These are phyloP conservation scores for Hypoxylon trugodes DNA, from an alignment of 495 filamentous ascomycete genomes.

Conservation along the genomic window DNA sequence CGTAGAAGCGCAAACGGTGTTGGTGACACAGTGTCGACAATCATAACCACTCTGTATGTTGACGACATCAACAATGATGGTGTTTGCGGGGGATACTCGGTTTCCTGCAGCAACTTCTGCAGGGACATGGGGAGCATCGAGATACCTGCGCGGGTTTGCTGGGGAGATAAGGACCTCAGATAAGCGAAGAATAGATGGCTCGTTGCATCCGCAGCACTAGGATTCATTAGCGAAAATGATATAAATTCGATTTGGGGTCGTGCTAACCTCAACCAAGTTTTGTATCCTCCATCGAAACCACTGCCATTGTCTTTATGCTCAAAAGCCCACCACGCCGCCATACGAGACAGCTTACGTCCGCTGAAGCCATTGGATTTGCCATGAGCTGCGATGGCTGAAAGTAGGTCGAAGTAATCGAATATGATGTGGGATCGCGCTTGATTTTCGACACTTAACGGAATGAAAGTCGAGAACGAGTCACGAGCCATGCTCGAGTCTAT, in stretches of 20 bases:
- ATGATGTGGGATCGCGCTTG: constrained; percentile 87
- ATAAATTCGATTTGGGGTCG: constrained; percentile 13
- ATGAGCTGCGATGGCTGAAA: constrained; percentile 80
- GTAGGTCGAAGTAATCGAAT: constrained; percentile 94
- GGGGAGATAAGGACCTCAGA: constrained; percentile 85
- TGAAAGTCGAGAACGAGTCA: constrained; percentile 95
- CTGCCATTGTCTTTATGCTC: constrained; percentile 84
- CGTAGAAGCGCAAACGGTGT: constrained; percentile 92
- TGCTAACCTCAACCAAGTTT: constrained; percentile 69
- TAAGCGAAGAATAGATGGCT: constrained; percentile 99
- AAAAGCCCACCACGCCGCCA: constrained; percentile 99
- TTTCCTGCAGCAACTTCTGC: constrained; percentile 87
- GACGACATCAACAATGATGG: constrained; percentile 79
- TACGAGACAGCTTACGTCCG: constrained; percentile 90
- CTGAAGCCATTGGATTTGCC: constrained; percentile 93
- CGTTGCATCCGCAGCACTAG: constrained; percentile 90
- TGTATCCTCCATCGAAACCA: constrained; percentile 97
- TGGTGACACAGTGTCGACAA: constrained; percentile 93
- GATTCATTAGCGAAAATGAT: constrained; percentile 43
- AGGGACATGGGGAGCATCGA: constrained; percentile 87
- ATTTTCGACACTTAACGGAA: constrained; percentile 92
- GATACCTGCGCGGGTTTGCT: constrained; percentile 76
- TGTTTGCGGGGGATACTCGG: constrained; percentile 90
- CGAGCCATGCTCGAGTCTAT: constrained; percentile 90
- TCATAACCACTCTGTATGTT: constrained; percentile 93